Evolutionary conservation across 2,329 filamentous ascomycete genomes (phyloP).

Genomic region (Trichophyton mentagrophytes): DNA sequence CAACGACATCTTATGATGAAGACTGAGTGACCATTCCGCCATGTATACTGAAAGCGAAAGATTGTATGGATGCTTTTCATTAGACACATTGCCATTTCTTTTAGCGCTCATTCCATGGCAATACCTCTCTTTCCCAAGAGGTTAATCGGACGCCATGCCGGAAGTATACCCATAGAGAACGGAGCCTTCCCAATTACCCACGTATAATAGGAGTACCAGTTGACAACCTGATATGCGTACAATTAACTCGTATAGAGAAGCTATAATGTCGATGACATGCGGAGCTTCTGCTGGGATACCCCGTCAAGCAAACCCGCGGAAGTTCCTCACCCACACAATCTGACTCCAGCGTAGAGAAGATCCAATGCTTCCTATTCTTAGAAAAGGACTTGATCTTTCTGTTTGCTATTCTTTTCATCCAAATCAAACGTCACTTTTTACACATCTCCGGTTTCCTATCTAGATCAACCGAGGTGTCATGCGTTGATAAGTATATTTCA

Average conservation of each 20-base stretch:
- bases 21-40: too few relatives aligned
- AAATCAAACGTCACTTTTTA: not conserved
- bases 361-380: not conserved
- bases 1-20: not conserved
- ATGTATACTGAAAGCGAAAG: too few relatives aligned
- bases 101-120: too few relatives aligned
- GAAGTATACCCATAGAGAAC: not conserved
- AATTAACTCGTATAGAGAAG: not conserved
- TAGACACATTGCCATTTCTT: too few relatives aligned
- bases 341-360: not conserved
- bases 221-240: not conserved
- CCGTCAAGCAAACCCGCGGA: not conserved
- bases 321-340: not conserved
- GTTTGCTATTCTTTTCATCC: not conserved
- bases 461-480: not conserved
- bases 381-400: not conserved
- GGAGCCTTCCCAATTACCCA: not conserved
- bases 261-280: not conserved
- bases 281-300: not conserved
- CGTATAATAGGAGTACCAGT: not conserved
- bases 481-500: not conserved
- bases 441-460: not conserved
- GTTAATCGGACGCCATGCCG: too few relatives aligned
- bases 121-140: too few relatives aligned
- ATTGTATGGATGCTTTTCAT: too few relatives aligned